A percentile compares a stretch with the other conserved stretches of the same genome.
Evolutionary conservation across 108 stramenopile genomes (phyloP).

Genomic region (Fragilaria radians): DNA sequence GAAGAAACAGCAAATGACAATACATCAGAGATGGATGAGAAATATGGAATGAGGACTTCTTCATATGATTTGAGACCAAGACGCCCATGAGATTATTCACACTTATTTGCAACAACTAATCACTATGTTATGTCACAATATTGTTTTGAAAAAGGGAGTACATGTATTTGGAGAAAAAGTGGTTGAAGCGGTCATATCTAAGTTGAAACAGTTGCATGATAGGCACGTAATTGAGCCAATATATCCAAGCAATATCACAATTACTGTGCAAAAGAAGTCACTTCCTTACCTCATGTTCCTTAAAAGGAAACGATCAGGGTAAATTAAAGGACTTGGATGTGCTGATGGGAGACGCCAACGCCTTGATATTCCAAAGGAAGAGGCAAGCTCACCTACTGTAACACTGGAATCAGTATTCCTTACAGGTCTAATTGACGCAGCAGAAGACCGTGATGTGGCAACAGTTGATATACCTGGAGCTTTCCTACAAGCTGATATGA

Average conservation of each 20-base stretch:
- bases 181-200: slow-evolving; percentile 16
- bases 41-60: no score
- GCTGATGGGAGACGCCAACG: slow-evolving; percentile 35
- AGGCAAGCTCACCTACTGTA: no score
- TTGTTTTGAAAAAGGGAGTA: slow-evolving; percentile 11
- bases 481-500: no score
- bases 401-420: slow-evolving; percentile 18
- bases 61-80: slow-evolving; percentile 3
- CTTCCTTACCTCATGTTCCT: no score
- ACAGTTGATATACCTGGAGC: no score
- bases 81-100: neutral
- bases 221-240: slow-evolving; percentile 15
- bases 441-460: no score
- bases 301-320: slow-evolving; percentile 1
- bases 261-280: slow-evolving; percentile 11
- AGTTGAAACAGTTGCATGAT: slow-evolving; percentile 34
- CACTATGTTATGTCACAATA: neutral
- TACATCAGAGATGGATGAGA: no score
- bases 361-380: slow-evolving; percentile 21
- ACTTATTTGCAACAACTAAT: slow-evolving; percentile 4
- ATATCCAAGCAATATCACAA: slow-evolving; percentile 11
- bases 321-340: slow-evolving; percentile 17
- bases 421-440: slow-evolving; percentile 24
- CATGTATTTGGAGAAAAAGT: slow-evolving; percentile 26
- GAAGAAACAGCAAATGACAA: no score